These are phyloP conservation scores for Hirschfeldia incana DNA, from an alignment of 345 rosid genomes.

Conservation along the genomic window DNA sequence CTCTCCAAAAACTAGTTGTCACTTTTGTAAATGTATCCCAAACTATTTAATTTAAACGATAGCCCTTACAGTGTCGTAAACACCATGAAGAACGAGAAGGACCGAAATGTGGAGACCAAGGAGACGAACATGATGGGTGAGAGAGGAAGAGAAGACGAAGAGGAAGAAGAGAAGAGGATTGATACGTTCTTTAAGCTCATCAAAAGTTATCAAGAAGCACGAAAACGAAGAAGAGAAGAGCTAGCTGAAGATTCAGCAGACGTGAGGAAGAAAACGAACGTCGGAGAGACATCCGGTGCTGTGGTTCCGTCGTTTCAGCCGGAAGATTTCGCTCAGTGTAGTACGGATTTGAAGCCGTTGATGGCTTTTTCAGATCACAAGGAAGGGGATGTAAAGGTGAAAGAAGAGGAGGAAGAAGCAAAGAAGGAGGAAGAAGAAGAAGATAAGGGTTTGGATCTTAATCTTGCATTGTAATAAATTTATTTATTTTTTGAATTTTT, in stretches of 20 bases:
- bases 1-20: background rate
- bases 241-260: background rate
- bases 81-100: constrained; percentile 27
- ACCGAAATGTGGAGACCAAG: constrained; percentile 24
- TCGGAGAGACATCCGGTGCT: constrained; percentile 20
- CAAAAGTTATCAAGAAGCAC: constrained; percentile 31
- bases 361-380: constrained; percentile 21
- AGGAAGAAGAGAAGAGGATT: constrained; percentile 38
- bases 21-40: constrained; percentile 22
- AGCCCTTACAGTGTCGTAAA: background rate
- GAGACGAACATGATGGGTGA: constrained; percentile 3
- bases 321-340: constrained; percentile 31
- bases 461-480: constrained; percentile 24
- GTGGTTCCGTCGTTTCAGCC: constrained; percentile 38
- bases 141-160: constrained; percentile 21
- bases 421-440: background rate
- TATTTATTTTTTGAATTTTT: background rate
- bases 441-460: constrained; percentile 39
- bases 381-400: constrained; percentile 1
- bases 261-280: constrained; percentile 1
- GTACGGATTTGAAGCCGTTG: constrained; percentile 19
- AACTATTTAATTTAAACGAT: background rate
- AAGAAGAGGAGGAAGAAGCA: constrained; percentile 14
- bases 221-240: constrained; percentile 33
- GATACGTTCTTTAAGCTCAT: constrained; percentile 36